Conservation (phyloP, 2,329 filamentous ascomycete species). For the Pestalotiopsis sp. region DNA sequence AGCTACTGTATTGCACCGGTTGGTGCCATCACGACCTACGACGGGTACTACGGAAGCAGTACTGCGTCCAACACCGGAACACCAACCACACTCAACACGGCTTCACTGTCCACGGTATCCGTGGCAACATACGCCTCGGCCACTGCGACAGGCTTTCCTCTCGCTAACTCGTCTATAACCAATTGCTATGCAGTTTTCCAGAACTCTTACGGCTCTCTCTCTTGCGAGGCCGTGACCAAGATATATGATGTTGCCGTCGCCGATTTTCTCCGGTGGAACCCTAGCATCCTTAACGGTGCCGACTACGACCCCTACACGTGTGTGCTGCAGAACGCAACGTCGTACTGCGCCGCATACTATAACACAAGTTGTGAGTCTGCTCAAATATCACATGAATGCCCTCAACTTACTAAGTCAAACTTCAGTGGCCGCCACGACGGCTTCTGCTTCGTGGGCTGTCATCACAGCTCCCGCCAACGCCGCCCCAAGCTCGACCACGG, state of each 20-base stretch:
- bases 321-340: background rate
- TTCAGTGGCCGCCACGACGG: background rate
- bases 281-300: background rate
- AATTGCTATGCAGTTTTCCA: background rate
- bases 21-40: conserved; percentile 25
- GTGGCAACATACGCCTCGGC: conserved; percentile 14
- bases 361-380: background rate
- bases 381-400: background rate
- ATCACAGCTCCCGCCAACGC: background rate
- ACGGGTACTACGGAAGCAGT: background rate
- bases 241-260: background rate
- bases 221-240: conserved; percentile 15
- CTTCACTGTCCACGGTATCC: conserved; percentile 10
- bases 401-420: background rate
- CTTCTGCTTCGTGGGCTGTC: background rate
- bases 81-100: conserved; percentile 11
- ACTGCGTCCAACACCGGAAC: conserved; percentile 11
- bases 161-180: background rate
- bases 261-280: conserved; percentile 4
- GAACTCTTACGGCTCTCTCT: background rate
- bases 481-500: background rate
- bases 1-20: conserved; percentile 37
- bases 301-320: background rate
- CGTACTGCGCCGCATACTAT: background rate
- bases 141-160: conserved; percentile 9